A percentile compares a stretch with the other conserved stretches of the same genome.
Evolutionary conservation across 23 red algal genomes (phyloP).

Genomic region (Gracilaria domingensis): DNA sequence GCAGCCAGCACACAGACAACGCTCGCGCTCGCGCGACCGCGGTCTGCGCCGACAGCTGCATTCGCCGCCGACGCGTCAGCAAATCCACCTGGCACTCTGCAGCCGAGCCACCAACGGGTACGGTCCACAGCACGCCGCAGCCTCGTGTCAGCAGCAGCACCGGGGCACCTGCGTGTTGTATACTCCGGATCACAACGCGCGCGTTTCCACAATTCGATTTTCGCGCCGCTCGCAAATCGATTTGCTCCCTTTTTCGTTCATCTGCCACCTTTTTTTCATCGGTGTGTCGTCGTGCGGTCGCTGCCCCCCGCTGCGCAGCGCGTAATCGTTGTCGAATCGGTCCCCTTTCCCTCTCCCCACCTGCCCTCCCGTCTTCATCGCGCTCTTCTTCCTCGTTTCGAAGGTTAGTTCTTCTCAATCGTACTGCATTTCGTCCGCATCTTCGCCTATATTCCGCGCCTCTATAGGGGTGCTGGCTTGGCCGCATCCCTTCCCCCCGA

Average conservation of each 20-base stretch:
- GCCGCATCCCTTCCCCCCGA: background rate
- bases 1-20: background rate
- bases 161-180: too few relatives aligned
- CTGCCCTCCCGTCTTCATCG: background rate
- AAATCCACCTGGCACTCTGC: background rate
- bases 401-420: constrained; percentile 5
- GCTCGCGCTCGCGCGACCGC: background rate
- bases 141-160: background rate
- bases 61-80: background rate
- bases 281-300: background rate
- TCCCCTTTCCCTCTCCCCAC: background rate
- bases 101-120: background rate
- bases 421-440: background rate
- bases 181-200: background rate
- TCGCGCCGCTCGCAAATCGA: constrained; percentile 17
- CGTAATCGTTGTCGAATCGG: background rate
- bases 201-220: constrained; percentile 6
- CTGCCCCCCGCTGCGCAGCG: background rate
- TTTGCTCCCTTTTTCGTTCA: constrained; percentile 10
- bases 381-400: background rate
- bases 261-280: constrained; percentile 13
- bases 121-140: background rate
- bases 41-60: background rate
- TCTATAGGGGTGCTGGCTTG: background rate
- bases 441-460: background rate